Evolutionary conservation across 345 rosid genomes (phyloP).

Genomic region (Aegle marmelos): DNA sequence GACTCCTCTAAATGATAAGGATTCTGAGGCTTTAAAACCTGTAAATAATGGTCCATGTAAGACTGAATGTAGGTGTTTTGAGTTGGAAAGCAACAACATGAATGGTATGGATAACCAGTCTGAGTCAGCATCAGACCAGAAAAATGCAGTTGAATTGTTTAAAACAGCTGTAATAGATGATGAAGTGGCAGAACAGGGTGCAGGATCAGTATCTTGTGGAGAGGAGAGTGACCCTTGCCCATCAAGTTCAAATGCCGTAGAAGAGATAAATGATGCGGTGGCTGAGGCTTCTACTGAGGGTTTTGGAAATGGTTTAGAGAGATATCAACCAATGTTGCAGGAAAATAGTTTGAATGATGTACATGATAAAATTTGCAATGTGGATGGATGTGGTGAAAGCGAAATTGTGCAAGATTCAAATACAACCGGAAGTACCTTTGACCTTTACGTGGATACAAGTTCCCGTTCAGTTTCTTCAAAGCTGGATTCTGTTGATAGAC

Average conservation of each 20-base stretch:
- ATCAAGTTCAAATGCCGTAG: constrained; percentile 21
- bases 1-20: constrained; percentile 21
- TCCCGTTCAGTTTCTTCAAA: constrained; percentile 34
- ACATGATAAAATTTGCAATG: constrained; percentile 8
- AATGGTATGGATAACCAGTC: constrained; percentile 29
- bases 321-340: constrained; percentile 17
- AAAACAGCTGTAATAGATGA: constrained; percentile 26
- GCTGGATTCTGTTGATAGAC: constrained; percentile 27
- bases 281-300: constrained; percentile 26
- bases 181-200: constrained; percentile 9
- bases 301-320: constrained; percentile 22
- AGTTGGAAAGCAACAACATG: constrained; percentile 20
- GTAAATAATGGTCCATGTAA: constrained; percentile 28
- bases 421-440: constrained; percentile 19
- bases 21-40: constrained; percentile 28
- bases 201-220: constrained; percentile 20
- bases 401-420: constrained; percentile 33
- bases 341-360: constrained; percentile 14
- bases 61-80: constrained; percentile 15
- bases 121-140: constrained; percentile 23
- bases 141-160: constrained; percentile 27
- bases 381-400: constrained; percentile 22
- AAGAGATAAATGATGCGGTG: constrained; percentile 25
- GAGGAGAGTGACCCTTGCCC: constrained; percentile 25
- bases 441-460: constrained; percentile 29